phyloP scores from a whole-genome alignment of 2,329 filamentous ascomycete species.

The Exophiala bonariae region DNA sequence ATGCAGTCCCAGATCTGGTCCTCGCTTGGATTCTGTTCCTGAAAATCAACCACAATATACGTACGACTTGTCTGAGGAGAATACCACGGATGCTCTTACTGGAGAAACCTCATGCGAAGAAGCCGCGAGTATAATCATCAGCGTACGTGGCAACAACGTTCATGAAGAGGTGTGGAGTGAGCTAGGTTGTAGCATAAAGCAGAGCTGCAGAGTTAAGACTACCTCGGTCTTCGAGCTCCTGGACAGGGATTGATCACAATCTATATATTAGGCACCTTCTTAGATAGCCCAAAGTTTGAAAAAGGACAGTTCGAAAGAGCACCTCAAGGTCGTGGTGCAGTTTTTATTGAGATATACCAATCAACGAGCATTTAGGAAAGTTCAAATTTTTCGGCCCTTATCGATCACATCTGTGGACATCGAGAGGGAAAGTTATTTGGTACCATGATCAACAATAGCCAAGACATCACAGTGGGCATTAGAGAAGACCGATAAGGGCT shows the following conservation, averaged over 20 bases:
- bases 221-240: conserved; percentile 27
- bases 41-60: background rate
- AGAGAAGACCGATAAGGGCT: no score
- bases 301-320: no score
- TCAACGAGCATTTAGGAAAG: no score
- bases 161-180: conserved; percentile 19
- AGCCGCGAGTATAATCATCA: conserved; percentile 27
- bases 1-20: background rate
- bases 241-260: conserved; percentile 20
- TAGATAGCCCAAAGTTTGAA: no score
- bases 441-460: no score
- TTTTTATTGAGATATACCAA: no score
- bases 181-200: conserved; percentile 23
- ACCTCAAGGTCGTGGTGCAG: no score
- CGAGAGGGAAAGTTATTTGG: no score
- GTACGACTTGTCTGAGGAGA: background rate
- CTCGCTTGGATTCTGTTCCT: background rate
- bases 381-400: no score
- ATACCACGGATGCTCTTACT: background rate
- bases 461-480: no score
- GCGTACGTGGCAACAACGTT: conserved; percentile 22
- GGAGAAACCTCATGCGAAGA: conserved; percentile 24
- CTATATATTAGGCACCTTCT: no score
- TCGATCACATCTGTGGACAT: no score
- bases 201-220: conserved; percentile 26